These are phyloP conservation scores for Stephanodiscus minutulus DNA, from an alignment of 108 stramenopile genomes.

Conservation along the genomic window DNA sequence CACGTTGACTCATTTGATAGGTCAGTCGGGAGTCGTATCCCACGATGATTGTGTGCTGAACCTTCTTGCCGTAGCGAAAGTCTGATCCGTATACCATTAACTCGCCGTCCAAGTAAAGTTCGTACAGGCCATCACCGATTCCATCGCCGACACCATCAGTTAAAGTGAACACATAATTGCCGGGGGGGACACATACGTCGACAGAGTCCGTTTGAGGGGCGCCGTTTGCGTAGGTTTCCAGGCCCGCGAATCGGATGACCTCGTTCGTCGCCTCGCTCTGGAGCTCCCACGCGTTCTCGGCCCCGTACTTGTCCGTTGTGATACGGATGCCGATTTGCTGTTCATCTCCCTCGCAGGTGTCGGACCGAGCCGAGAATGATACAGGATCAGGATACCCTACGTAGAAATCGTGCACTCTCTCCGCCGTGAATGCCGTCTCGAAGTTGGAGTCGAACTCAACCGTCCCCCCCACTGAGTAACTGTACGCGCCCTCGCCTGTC, in stretches of 20 bases:
- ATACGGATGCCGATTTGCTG: slow-evolving; percentile 38
- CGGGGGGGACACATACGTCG: slow-evolving; percentile 29
- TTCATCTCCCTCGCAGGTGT: slow-evolving; percentile 11
- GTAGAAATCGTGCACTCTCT: slow-evolving; percentile 13
- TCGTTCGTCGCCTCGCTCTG: slow-evolving; percentile 5
- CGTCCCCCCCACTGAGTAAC: slow-evolving; percentile 9
- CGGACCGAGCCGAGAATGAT: slow-evolving; percentile 9
- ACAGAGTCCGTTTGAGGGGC: slow-evolving; percentile 18
- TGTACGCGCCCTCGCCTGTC: too few relatives aligned
- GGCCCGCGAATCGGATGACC: slow-evolving; percentile 12
- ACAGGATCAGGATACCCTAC: slow-evolving; percentile 4
- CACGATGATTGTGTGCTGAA: slow-evolving; percentile 28
- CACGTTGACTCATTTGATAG: slow-evolving; percentile 23
- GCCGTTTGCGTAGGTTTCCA: slow-evolving; percentile 8
- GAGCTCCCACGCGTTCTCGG: slow-evolving; percentile 46
- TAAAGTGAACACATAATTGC: slow-evolving; percentile 39
- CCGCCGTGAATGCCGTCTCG: slow-evolving; percentile 5
- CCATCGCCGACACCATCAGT: slow-evolving; percentile 45
- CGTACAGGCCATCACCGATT: slow-evolving; percentile 42
- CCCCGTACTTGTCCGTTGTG: slow-evolving; percentile 25
- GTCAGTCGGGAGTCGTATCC: slow-evolving; percentile 28
- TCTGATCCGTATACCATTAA: slow-evolving; percentile 35
- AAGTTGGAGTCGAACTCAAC: slow-evolving; percentile 18
- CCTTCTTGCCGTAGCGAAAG: slow-evolving; percentile 24
- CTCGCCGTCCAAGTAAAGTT: slow-evolving; percentile 43